Evolutionary conservation across 164 flowering plant species (phyloP), one percentile per base, ranked within the genome.

Genomic region (Liriodendron chinense): DNA sequence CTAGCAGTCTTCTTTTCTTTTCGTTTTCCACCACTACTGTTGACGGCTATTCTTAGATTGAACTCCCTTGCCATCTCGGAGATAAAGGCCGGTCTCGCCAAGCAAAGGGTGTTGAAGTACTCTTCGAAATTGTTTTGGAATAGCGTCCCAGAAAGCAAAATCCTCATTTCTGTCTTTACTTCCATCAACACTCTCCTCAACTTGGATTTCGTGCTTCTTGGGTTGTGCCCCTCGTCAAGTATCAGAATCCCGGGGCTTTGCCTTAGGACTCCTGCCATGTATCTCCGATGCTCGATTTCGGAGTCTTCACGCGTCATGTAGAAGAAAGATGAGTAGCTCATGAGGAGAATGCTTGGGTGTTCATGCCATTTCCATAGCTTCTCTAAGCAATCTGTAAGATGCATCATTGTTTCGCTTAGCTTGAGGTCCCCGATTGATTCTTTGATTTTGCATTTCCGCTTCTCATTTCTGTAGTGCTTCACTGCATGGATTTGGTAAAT

Each of bases 161-260:
- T 82, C 74, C 99, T 82, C 61, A 87, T 68, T 9, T 85, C 86
- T 7, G 98, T 94, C 26, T 89, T 79, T 18, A 94, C 91, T 77
- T 90, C 89, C 99, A 96, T 96, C 82, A 96, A 68, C 12, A 73
- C 89, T 76, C 91, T 94, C 82, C 99, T 83, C 73, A 91, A 81
- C 80, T 92, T 90, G 0, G 99, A 96, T 56, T 85, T 86, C 0
- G 92, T 94, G 74, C 98, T 94, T 79, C 99, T 87, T 0, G 99
- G 99, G 77, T 96, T 96, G 85, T 96, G 99, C 57, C 98, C 99
- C 84, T 96, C 99, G 66, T 94, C 99, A 50, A 96, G 90, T 20
- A 96, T 79, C 59, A 96, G 69, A 67, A 96, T 81, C 43, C 97
- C 98, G 0, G 98, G 96, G 76, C 98, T 94, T 69, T 87, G 82